phyloP scores from a whole-genome alignment of 129 eudicot genomes.

The Sambucus nigra region DNA sequence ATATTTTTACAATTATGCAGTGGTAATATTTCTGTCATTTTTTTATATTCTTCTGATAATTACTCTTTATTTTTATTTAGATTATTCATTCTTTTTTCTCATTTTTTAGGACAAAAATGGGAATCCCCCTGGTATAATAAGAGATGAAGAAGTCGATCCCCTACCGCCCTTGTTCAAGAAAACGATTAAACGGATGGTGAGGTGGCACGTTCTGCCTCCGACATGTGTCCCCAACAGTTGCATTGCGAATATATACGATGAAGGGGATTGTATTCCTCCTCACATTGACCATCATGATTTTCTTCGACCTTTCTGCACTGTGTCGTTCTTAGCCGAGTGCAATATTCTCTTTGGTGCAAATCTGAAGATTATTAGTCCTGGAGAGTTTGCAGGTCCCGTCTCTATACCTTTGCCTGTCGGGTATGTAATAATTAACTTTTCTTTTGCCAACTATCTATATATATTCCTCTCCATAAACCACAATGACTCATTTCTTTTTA shows the following conservation, averaged over 20 bases:
- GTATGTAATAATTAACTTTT: constrained; percentile 15
- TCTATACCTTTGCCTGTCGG: constrained; percentile 58
- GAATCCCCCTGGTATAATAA: constrained; percentile 58
- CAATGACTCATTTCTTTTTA: too few relatives aligned
- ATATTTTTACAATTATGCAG: constrained; percentile 71
- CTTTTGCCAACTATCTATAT: not conserved
- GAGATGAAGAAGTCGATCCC: constrained; percentile 72
- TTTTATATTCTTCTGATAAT: not conserved
- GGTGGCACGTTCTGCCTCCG: constrained; percentile 58
- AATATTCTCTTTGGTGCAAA: constrained; percentile 54
- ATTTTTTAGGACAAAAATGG: constrained; percentile 53
- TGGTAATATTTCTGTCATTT: constrained; percentile 22
- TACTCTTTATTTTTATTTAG: not conserved
- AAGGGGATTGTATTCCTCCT: constrained; percentile 76
- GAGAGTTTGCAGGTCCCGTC: constrained; percentile 61
- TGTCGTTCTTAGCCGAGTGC: constrained; percentile 59
- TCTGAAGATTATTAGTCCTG: constrained; percentile 45
- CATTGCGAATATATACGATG: constrained; percentile 62
- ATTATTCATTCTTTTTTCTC: constrained; percentile 1
- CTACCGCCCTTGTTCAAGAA: constrained; percentile 41
- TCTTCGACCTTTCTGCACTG: constrained; percentile 60
- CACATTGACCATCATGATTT: constrained; percentile 77
- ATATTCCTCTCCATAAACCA: too few relatives aligned
- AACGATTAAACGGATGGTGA: constrained; percentile 56
- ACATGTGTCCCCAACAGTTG: constrained; percentile 61